These are phyloP conservation scores for Annona squamosa DNA, from an alignment of 164 flowering plant genomes.

Conservation along the genomic window DNA sequence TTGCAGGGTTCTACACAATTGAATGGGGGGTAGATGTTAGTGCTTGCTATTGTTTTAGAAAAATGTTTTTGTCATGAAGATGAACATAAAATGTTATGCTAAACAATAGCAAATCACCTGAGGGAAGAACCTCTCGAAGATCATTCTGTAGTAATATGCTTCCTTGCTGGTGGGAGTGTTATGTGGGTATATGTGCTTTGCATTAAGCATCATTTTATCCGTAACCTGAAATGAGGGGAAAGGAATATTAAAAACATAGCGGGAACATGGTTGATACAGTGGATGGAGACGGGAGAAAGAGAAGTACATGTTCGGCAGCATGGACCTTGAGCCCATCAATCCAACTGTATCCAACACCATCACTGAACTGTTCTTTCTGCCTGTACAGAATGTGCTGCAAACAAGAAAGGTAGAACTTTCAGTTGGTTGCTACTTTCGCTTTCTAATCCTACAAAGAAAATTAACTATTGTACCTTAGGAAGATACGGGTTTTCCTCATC, in stretches of 20 bases:
- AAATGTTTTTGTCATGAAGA: background rate
- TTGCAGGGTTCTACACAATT: conserved; percentile 69
- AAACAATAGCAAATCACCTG: conserved; percentile 43
- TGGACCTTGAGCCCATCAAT: conserved; percentile 92
- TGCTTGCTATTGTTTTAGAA: background rate
- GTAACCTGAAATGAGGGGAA: conserved; percentile 44
- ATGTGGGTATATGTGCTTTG: conserved; percentile 61
- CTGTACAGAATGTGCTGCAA: conserved; percentile 89
- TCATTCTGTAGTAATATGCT: conserved; percentile 86
- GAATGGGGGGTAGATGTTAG: background rate
- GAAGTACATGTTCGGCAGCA: conserved; percentile 57
- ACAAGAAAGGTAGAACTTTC: conserved; percentile 1
- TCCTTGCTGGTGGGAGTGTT: conserved; percentile 85
- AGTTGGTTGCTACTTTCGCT: background rate
- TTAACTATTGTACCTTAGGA: conserved; percentile 57
- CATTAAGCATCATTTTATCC: conserved; percentile 82
- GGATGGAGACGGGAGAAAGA: conserved; percentile 9
- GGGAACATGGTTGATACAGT: background rate
- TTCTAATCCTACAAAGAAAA: background rate
- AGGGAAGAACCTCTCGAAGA: conserved; percentile 89
- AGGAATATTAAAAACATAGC: background rate
- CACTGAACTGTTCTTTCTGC: conserved; percentile 96
- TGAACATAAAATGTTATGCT: background rate
- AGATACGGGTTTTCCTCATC: conserved; percentile 81
- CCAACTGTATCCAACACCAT: conserved; percentile 98